Evolutionary conservation across 1,139 yeast species (phyloP).

Genomic region (Kodamaea alishanica): DNA sequence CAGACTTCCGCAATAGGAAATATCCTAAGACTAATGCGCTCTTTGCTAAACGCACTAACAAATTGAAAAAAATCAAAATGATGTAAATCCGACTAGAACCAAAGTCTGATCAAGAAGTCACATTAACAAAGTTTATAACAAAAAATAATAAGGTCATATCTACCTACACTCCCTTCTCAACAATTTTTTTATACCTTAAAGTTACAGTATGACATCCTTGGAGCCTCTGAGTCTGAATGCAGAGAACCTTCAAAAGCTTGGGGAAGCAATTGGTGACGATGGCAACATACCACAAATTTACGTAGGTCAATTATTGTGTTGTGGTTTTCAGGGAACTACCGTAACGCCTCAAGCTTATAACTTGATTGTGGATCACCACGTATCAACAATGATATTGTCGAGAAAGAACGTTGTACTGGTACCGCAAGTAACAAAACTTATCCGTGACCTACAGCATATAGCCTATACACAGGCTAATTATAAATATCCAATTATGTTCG

Average conservation of each 20-base stretch:
- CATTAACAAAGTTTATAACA: too few relatives aligned
- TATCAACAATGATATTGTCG: constrained; percentile 57
- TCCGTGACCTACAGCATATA: constrained; percentile 52
- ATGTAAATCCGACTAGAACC: too few relatives aligned
- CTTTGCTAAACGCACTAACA: neutral
- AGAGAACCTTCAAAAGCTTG: too few relatives aligned
- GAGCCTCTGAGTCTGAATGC: too few relatives aligned
- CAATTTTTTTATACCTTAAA: too few relatives aligned
- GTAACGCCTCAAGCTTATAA: constrained; percentile 56
- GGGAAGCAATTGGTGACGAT: neutral
- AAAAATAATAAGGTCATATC: too few relatives aligned
- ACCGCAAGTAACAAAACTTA: constrained; percentile 48
- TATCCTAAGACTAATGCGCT: neutral
- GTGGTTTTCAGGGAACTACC: constrained; percentile 58
- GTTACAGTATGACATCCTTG: too few relatives aligned
- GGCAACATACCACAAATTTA: constrained; percentile 5
- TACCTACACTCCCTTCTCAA: too few relatives aligned
- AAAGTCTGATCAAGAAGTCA: too few relatives aligned
- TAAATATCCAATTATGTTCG: constrained; percentile 46
- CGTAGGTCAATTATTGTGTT: constrained; percentile 58
- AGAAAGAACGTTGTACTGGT: constrained; percentile 53
- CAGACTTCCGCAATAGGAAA: too few relatives aligned
- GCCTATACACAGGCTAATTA: constrained; percentile 52
- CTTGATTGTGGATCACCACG: constrained; percentile 50
- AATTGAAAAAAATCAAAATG: too few relatives aligned